Evolutionary conservation across 2,329 filamentous ascomycete genomes (phyloP).

Genomic region (Lasiodiplodia sp.): DNA sequence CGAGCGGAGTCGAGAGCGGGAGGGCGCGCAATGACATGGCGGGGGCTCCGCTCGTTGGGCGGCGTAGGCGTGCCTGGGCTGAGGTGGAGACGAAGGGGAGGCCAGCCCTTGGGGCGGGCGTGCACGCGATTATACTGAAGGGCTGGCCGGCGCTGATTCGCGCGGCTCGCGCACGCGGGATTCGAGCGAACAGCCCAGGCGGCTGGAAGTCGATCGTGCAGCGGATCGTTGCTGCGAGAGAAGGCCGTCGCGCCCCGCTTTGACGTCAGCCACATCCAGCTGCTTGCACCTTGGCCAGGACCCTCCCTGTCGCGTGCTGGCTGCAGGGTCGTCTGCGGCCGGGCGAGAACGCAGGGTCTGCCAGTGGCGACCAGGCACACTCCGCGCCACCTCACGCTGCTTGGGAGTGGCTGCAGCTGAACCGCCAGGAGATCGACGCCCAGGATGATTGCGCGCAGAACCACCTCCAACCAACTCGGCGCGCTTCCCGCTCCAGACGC

Average conservation of each 20-base stretch:
- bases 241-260: no score
- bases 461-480: not conserved
- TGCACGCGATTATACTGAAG: conserved; percentile 11
- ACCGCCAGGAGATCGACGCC: conserved; percentile 9
- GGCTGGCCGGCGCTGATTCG: conserved; percentile 15
- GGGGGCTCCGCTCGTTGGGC: conserved; percentile 1
- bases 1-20: conserved; percentile 16
- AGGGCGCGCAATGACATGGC: conserved; percentile 22
- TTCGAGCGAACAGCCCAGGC: conserved; percentile 1
- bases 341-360: not conserved
- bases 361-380: not conserved
- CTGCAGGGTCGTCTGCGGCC: no score
- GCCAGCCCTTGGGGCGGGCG: not conserved
- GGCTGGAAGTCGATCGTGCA: conserved; percentile 20
- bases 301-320: not conserved
- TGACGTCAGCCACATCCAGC: no score
- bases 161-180: not conserved
- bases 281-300: not conserved
- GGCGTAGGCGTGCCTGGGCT: conserved; percentile 1
- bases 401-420: not conserved
- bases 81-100: conserved; percentile 9
- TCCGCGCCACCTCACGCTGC: not conserved
- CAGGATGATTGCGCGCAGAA: conserved; percentile 5
- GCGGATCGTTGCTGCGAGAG: no score
- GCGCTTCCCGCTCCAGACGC: not conserved